Percentiles rank a stretch among this genome's conserved stretches.
Conservation (phyloP, 179 eudicot species). For the Beta corolliflora region DNA sequence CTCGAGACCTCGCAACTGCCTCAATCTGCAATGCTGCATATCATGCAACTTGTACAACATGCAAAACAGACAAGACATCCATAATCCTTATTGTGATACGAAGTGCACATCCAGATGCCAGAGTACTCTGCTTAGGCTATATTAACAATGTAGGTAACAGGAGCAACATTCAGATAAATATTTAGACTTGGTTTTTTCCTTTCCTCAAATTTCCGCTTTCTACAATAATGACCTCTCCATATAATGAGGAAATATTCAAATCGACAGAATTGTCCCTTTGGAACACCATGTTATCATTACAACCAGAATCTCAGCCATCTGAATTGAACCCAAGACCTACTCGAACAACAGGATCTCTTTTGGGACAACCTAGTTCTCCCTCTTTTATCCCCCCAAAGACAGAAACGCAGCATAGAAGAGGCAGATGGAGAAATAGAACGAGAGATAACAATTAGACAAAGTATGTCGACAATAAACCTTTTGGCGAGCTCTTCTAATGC, state of each 20-base stretch:
- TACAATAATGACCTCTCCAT: not conserved
- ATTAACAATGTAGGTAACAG: too few relatives aligned
- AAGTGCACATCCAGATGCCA: too few relatives aligned
- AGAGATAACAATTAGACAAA: not conserved
- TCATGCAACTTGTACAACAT: not conserved
- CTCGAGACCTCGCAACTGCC: not conserved
- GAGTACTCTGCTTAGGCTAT: too few relatives aligned
- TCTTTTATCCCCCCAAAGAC: not conserved
- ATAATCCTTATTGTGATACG: too few relatives aligned
- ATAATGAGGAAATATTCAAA: not conserved
- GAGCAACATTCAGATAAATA: too few relatives aligned
- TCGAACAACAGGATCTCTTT: not conserved
- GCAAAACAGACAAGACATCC: not conserved
- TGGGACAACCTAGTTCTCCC: not conserved
- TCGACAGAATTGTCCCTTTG: not conserved
- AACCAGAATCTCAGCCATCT: not conserved
- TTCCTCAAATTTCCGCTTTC: not conserved
- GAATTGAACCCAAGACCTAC: not conserved
- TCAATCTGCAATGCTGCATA: not conserved
- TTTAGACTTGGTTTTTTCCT: not conserved
- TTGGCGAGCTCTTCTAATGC: slow-evolving; percentile 95
- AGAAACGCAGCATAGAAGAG: not conserved
- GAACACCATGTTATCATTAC: not conserved
- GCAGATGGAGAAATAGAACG: too few relatives aligned
- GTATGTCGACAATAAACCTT: slow-evolving; percentile 48